Evolutionary conservation across 805 yeast genomes (phyloP).

Genomic region (Cyberlindnera bimundalis): DNA sequence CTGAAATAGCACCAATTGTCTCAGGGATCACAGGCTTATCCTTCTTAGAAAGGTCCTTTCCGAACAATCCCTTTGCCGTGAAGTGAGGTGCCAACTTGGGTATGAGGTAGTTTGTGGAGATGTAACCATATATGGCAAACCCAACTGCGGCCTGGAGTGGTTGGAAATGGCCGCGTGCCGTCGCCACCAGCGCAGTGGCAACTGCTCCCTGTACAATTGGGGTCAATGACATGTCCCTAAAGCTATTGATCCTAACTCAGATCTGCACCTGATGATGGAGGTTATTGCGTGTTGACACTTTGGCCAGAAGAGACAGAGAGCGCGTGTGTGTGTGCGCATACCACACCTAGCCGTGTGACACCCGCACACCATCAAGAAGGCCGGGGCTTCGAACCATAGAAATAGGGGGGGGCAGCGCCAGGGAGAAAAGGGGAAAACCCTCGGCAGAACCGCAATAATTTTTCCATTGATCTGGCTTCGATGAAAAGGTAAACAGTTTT

Average conservation of each 20-base stretch:
- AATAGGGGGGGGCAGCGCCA: no score
- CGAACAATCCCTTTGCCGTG: constrained; percentile 75
- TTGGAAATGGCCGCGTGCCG: constrained; percentile 23
- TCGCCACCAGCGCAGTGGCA: constrained; percentile 18
- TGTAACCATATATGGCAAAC: constrained; percentile 64
- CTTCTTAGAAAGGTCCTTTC: constrained; percentile 78
- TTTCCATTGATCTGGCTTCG: no score
- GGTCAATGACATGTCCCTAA: background rate
- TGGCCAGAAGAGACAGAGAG: no score
- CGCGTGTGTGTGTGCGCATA: no score
- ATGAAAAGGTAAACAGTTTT: no score
- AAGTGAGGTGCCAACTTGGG: constrained; percentile 69
- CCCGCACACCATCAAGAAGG: no score
- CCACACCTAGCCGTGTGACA: no score
- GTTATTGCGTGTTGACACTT: constrained; percentile 5
- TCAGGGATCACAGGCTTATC: constrained; percentile 80
- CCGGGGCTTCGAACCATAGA: constrained; percentile 1
- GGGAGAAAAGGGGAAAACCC: constrained; percentile 1
- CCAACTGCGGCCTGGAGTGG: constrained; percentile 51
- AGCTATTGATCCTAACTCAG: background rate
- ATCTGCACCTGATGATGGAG: no score
- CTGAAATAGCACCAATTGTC: constrained; percentile 87
- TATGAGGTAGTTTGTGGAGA: constrained; percentile 54
- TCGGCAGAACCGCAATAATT: no score
- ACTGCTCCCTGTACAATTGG: constrained; percentile 1